Conservation (phyloP, 257 asterid species). For the Solanum stenotomum region DNA sequence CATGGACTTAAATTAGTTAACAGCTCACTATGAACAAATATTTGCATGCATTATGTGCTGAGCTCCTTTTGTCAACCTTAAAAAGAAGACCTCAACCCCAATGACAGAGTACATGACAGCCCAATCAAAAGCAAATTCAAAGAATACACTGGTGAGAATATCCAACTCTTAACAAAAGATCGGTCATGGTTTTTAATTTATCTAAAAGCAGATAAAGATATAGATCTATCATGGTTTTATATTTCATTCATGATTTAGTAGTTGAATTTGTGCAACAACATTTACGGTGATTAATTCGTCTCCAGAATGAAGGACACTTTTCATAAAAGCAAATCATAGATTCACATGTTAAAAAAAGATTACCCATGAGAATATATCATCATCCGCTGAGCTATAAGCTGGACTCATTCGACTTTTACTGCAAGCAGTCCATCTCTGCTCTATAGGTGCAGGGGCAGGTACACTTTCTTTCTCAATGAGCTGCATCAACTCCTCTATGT, state of each 20-base stretch:
- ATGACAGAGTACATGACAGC: not conserved
- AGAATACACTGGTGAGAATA: not conserved
- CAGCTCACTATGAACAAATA: not conserved
- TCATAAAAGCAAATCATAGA: not conserved
- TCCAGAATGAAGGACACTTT: not conserved
- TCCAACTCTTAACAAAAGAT: not conserved
- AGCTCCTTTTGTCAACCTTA: not conserved
- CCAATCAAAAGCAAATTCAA: not conserved
- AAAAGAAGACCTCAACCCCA: not conserved
- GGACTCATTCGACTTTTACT: conserved; percentile 93
- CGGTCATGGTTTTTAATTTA: not conserved
- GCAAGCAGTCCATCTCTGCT: conserved; percentile 93
- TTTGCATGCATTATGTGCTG: not conserved
- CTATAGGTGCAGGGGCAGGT: conserved; percentile 98
- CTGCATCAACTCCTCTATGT: conserved; percentile 61
- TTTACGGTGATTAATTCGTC: not conserved
- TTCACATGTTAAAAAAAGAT: not conserved
- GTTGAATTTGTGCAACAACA: not conserved
- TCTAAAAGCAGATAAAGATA: not conserved
- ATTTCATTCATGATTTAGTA: not conserved
- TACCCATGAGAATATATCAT: conserved; percentile 92
- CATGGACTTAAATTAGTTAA: not conserved
- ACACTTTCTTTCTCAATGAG: conserved; percentile 62
- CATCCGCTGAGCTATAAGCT: conserved; percentile 68
- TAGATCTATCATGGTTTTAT: not conserved